Conservation (phyloP, 805 yeast genomes). For the Jamesozyma hellenica region DNA sequence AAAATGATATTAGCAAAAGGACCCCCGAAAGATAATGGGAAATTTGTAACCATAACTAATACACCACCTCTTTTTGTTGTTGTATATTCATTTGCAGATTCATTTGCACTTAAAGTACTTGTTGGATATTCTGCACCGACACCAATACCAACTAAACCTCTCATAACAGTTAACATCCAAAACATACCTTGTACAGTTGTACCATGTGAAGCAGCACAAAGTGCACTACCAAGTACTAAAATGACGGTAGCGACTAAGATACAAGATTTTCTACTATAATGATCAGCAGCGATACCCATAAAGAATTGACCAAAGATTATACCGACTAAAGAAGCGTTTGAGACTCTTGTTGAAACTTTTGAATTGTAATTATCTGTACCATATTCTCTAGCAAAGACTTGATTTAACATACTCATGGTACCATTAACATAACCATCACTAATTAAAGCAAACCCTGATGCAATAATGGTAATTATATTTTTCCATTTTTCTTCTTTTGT, state of each 20-base stretch:
- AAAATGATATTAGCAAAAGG: conserved; percentile 2
- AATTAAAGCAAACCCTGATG: conserved; percentile 5
- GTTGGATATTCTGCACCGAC: conserved; percentile 6
- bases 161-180: conserved; percentile 5
- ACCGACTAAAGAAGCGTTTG: conserved; percentile 5
- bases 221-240: conserved; percentile 3
- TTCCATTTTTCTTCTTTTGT: conserved; percentile 1
- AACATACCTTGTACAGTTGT: conserved; percentile 4
- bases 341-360: conserved; percentile 3
- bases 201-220: conserved; percentile 4
- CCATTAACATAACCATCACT: conserved; percentile 5
- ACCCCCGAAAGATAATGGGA: conserved; percentile 3
- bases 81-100: conserved; percentile 4
- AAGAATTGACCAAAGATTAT: conserved; percentile 4
- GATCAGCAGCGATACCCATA: conserved; percentile 5
- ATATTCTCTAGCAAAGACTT: conserved; percentile 3
- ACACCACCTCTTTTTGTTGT: conserved; percentile 4
- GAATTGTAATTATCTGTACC: conserved; percentile 2
- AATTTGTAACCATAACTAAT: conserved; percentile 2
- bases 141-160: conserved; percentile 5
- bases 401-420: conserved; percentile 5
- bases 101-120: conserved; percentile 4
- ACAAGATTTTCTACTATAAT: conserved; percentile 3
- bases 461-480: conserved; percentile 4
- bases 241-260: conserved; percentile 3